Evolutionary conservation across 2,329 filamentous ascomycete species (phyloP).

Genomic region (Onygenales sp.): DNA sequence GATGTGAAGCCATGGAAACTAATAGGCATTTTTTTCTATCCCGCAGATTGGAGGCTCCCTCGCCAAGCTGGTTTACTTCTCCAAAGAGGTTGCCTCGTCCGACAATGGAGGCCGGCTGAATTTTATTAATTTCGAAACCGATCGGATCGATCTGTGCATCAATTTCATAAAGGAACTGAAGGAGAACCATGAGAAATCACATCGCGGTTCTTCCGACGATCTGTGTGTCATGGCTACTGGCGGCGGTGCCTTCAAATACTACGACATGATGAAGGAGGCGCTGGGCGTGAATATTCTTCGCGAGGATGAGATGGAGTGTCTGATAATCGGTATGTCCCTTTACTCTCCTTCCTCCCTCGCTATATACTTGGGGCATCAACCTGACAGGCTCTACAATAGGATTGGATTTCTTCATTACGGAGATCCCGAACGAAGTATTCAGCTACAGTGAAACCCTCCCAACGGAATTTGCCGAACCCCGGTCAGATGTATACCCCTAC

Average conservation of each 20-base stretch:
- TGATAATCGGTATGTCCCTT: constrained; percentile 69
- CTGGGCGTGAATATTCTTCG: constrained; percentile 79
- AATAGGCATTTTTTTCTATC: not conserved
- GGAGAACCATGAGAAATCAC: constrained; percentile 66
- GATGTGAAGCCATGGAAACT: not conserved
- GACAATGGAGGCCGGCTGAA: constrained; percentile 84
- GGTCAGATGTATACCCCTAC: constrained; percentile 85
- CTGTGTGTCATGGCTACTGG: constrained; percentile 93
- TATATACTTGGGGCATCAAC: not conserved
- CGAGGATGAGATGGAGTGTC: constrained; percentile 97
- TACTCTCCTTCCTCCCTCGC: not conserved
- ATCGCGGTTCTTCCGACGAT: constrained; percentile 56
- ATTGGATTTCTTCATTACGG: constrained; percentile 96
- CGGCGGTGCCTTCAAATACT: constrained; percentile 93
- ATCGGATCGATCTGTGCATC: constrained; percentile 85
- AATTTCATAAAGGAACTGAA: constrained; percentile 83
- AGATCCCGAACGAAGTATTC: constrained; percentile 94
- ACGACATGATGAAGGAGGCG: constrained; percentile 76
- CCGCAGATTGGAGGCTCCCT: constrained; percentile 84
- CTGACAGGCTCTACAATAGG: constrained; percentile 40
- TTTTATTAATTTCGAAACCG: constrained; percentile 94
- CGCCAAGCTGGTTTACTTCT: constrained; percentile 96
- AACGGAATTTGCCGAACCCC: constrained; percentile 75
- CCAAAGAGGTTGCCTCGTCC: constrained; percentile 68
- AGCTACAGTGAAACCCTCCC: constrained; percentile 87